phyloP scores from a whole-genome alignment of 768 basidiomycete species.

The Ramaria sp. region DNA sequence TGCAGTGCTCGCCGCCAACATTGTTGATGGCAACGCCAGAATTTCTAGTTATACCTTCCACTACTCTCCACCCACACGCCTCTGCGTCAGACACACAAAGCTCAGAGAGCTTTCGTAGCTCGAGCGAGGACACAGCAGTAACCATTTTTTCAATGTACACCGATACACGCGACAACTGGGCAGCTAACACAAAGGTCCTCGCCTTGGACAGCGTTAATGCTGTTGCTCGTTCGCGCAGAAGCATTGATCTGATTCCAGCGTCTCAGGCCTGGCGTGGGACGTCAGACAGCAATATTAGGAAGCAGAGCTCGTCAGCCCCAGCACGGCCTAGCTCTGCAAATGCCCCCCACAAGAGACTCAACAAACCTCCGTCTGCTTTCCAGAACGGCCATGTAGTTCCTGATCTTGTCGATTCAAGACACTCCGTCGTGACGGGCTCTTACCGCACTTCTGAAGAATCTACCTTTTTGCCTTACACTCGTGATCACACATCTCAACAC shows the following conservation, averaged over 20 bases:
- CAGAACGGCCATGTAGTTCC: background rate
- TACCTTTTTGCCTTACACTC: constrained; percentile 2
- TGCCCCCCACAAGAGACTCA: background rate
- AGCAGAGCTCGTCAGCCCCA: background rate
- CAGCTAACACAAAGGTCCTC: background rate
- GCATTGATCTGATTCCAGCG: background rate
- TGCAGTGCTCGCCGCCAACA: background rate
- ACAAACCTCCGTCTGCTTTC: background rate
- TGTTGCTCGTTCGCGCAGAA: background rate
- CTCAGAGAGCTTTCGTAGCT: constrained; percentile 26
- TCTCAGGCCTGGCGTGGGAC: background rate
- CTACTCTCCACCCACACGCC: background rate
- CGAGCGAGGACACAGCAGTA: constrained; percentile 67
- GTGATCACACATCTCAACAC: background rate
- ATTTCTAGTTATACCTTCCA: background rate
- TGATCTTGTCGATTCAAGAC: background rate
- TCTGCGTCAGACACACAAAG: background rate
- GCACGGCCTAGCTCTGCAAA: background rate
- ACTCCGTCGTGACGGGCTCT: background rate
- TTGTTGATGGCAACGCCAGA: constrained; percentile 1
- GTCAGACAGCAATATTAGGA: background rate
- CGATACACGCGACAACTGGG: constrained; percentile 24
- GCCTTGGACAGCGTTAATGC: background rate
- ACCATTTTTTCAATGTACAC: constrained; percentile 86
- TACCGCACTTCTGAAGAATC: background rate